Evolutionary conservation across 2,329 filamentous ascomycete genomes (phyloP), one percentile per base, ranked within the genome.

Genomic region (Epichloe glyceriae): DNA sequence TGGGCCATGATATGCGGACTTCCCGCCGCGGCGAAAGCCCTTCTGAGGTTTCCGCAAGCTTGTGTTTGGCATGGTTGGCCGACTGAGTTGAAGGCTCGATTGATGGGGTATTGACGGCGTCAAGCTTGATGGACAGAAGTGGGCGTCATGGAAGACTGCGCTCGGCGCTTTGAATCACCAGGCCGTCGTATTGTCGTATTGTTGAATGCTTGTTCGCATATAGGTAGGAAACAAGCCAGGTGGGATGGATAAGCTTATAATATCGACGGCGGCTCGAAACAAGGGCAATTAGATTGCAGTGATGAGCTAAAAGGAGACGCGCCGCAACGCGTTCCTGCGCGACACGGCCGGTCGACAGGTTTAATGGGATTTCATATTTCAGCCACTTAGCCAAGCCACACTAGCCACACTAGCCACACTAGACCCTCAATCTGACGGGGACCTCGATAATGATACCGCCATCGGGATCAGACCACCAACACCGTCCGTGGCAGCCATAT

Each of bases 11-110:
- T 83, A 85, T 54, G 81, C 79, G 49, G 73, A 69, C 65, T 85
- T 87, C 53, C 79, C 79, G 72, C 67, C 86, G 71, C 71, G 85
- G 72, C 69, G 86, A 75, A 76, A 80, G 62, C 81, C 80, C 64
- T 82, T 82, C 62, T 80, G 74, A 44, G 81, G 81, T 61, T 72
- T 73, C 52, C 80, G 71, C 59, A 83, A 65, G 47, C 71, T 71
- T 45, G 77, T 81, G 65, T 80, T 82, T 45, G 80, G 69, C 82
- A 85, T 79, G 34, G 12, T 30, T 30, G 45, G 33, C 35, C 39
- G 46, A 26, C 22, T 22, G 7, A 20, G 30, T 47, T 44, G 39
- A 20, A 46, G 49, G 50, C 54, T 60, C 56, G 56, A 54, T 51
- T 53, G 61, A 51, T 40, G 45, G 45, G 20, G 14, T 44, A 51